A percentile compares a stretch with the other conserved stretches of the same genome.
Conservation (phyloP, 1,139 yeast genomes). For the Suhomyces panamericanus region DNA sequence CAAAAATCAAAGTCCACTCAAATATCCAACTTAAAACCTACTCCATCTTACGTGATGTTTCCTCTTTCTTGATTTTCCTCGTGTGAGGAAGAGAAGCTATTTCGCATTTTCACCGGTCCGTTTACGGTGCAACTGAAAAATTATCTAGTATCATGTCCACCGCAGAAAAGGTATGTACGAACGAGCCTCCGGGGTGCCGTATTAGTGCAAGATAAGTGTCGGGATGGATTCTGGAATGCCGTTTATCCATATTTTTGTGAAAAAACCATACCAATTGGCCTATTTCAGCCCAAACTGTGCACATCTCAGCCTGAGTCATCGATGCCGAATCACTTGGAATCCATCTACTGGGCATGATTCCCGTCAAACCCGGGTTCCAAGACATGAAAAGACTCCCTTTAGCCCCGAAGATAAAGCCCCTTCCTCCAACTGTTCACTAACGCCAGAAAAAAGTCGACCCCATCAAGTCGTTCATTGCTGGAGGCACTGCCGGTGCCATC, state of each 20-base stretch:
- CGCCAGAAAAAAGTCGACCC: constrained; percentile 47
- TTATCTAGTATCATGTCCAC: constrained; percentile 8
- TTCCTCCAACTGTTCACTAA: constrained; percentile 5
- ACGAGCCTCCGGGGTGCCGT: neutral
- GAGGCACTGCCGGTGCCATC: constrained; percentile 92
- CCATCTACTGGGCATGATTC: neutral
- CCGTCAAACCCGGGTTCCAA: neutral
- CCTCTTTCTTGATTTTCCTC: neutral
- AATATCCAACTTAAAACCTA: too few relatives aligned
- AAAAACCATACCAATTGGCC: too few relatives aligned
- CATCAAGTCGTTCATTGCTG: constrained; percentile 80
- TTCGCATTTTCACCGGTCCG: constrained; percentile 7
- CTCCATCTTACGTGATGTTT: too few relatives aligned
- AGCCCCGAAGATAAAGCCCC: too few relatives aligned
- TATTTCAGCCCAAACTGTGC: too few relatives aligned
- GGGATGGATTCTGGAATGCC: too few relatives aligned
- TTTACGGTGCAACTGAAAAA: constrained; percentile 6
- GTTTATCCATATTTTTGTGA: too few relatives aligned
- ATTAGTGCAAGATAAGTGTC: neutral
- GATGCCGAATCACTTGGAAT: too few relatives aligned
- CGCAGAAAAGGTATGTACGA: constrained; percentile 11
- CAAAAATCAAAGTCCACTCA: too few relatives aligned
- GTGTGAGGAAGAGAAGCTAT: neutral
- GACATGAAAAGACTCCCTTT: too few relatives aligned
- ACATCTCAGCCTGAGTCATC: too few relatives aligned